Conservation (phyloP, 176 grass and related monocot species). For the Elaeis guineensis region DNA sequence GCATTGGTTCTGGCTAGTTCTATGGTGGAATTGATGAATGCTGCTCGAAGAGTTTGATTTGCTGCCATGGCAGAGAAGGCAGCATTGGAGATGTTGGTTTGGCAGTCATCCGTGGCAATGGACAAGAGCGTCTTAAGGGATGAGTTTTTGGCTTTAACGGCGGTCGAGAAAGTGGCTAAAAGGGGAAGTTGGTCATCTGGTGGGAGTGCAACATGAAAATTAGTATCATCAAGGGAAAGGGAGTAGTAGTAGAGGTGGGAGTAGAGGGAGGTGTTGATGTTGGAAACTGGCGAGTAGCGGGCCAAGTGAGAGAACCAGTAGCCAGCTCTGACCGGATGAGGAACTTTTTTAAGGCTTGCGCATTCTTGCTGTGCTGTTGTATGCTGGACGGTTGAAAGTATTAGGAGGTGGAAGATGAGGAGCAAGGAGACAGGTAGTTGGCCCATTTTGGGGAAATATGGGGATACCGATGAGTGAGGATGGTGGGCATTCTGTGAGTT, state of each 20-base stretch:
- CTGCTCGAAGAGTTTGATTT: constrained; percentile 17
- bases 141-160: constrained; percentile 42
- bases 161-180: constrained; percentile 43
- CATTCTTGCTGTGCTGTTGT: no score
- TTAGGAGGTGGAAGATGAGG: no score
- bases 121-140: constrained; percentile 50
- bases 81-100: constrained; percentile 15
- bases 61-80: constrained; percentile 50
- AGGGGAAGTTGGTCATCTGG: constrained; percentile 7
- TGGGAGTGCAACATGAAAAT: constrained; percentile 9
- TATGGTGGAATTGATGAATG: constrained; percentile 24
- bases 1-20: constrained; percentile 22
- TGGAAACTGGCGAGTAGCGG: constrained; percentile 33
- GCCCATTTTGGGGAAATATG: no score
- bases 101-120: constrained; percentile 17
- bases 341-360: background rate
- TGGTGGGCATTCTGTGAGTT: no score
- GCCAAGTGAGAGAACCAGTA: constrained; percentile 51
- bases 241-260: constrained; percentile 72
- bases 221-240: constrained; percentile 21
- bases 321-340: constrained; percentile 35
- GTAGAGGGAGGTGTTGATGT: constrained; percentile 59
- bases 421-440: no score
- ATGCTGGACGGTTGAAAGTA: no score
- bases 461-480: no score